Evolutionary conservation across 768 basidiomycete species (phyloP).

Genomic region (Boletus subparvulus): DNA sequence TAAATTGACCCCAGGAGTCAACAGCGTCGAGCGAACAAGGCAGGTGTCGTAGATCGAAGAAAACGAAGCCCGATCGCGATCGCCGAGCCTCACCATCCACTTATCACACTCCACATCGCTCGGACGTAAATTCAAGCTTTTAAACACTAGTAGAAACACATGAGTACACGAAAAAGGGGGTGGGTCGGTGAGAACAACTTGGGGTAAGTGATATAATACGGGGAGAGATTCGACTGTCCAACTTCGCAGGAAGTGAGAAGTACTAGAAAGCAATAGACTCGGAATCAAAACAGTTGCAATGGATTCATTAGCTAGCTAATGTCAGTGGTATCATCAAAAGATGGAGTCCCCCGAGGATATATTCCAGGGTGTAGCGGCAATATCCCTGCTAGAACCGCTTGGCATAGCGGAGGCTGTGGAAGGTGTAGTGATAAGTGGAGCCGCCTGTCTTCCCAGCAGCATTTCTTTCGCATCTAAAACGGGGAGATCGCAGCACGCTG

Average conservation of each 20-base stretch:
- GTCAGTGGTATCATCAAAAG: constrained; percentile 12
- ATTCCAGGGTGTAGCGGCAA: neutral
- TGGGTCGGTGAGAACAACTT: neutral
- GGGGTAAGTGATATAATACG: neutral
- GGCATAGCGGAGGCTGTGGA: neutral
- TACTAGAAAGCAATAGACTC: neutral
- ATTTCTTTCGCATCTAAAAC: constrained; percentile 11
- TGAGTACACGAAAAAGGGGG: neutral
- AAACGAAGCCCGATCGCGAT: neutral
- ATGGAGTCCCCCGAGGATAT: constrained; percentile 5
- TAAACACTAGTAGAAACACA: constrained; percentile 8
- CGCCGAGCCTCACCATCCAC: neutral
- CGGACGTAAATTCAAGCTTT: neutral
- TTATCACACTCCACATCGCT: neutral
- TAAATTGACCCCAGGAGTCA: too few relatives aligned
- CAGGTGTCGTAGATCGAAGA: neutral
- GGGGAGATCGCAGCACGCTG: constrained; percentile 6
- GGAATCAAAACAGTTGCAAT: neutral
- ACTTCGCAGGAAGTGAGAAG: neutral
- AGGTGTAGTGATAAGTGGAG: neutral
- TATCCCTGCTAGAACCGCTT: neutral
- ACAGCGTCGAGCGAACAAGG: too few relatives aligned
- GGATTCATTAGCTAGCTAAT: constrained; percentile 1
- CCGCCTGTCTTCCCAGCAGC: neutral
- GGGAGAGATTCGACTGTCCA: neutral